phyloP scores from a whole-genome alignment of 2,329 filamentous ascomycete species.

The Diaporthe ampelina region DNA sequence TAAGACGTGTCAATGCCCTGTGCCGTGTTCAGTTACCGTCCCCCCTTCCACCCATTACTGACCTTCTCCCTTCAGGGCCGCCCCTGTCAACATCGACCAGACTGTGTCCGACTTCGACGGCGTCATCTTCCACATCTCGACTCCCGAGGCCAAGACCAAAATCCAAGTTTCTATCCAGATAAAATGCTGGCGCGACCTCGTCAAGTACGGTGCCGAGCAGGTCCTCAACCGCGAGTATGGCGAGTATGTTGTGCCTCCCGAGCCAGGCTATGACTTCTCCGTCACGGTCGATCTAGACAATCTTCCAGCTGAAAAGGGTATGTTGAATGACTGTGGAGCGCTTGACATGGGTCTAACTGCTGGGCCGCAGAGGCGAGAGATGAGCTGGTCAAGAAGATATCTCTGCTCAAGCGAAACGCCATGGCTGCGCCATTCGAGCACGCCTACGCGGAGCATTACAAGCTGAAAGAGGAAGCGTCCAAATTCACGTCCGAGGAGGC shows the following conservation, averaged over 20 bases:
- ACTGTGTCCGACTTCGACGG: slow-evolving; percentile 99
- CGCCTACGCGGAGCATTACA: slow-evolving; percentile 93
- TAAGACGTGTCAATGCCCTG: slow-evolving; percentile 56
- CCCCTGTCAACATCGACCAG: slow-evolving; percentile 93
- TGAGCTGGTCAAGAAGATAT: slow-evolving; percentile 87
- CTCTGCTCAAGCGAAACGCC: slow-evolving; percentile 95
- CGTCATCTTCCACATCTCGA: slow-evolving; percentile 98
- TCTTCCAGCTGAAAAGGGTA: slow-evolving; percentile 84
- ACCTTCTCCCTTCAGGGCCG: slow-evolving; percentile 70
- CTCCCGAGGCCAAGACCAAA: slow-evolving; percentile 91
- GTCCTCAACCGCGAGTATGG: slow-evolving; percentile 97
- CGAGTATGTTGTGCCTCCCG: slow-evolving; percentile 87
- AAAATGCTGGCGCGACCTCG: slow-evolving; percentile 92
- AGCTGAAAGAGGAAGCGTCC: slow-evolving; percentile 87
- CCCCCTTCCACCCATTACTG: slow-evolving; percentile 29
- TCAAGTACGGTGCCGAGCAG: slow-evolving; percentile 91
- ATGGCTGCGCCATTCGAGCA: slow-evolving; percentile 99
- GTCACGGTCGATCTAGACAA: slow-evolving; percentile 90
- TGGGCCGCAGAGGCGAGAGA: slow-evolving; percentile 78
- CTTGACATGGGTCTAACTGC: slow-evolving; percentile 11
- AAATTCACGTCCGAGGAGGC: slow-evolving; percentile 95
- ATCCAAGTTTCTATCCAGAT: slow-evolving; percentile 96
- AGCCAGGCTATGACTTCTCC: slow-evolving; percentile 96
- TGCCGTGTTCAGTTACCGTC: neutral
- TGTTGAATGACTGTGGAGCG: slow-evolving; percentile 37